Evolutionary conservation across 345 rosid species (phyloP), one percentile per base, ranked within the genome.

Genomic region (Euphorbia pulcherrima): DNA sequence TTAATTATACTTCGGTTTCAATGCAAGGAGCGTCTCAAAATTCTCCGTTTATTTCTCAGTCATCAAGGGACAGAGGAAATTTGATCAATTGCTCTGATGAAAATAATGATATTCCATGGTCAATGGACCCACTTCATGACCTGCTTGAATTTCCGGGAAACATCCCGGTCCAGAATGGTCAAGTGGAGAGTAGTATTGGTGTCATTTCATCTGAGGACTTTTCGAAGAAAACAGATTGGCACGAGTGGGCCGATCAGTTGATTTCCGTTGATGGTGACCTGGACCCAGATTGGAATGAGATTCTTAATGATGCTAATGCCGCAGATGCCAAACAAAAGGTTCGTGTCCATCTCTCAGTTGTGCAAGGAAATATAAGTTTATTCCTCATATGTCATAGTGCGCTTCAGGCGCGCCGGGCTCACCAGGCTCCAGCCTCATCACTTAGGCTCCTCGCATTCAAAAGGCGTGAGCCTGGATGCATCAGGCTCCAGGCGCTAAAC

Each of bases 251-350:
- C 0, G 84, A 88, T 78, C 84, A 79, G 61, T 71, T 86, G 74
- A 83, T 88, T 35, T 79, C 89, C 68, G 86, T 66, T 67, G 89
- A 81, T 77, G 91, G 83, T 77, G 77, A 78, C 39, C 67, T 76
- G 24, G 93, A 83, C 23, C 80, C 87, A 33, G 80, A 86, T 60
- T 93, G 97, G 96, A 77, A 84, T 20, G 90, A 85, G 72, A 50
- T 92, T 79, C 85, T 90, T 67, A 75, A 57, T 59, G 84, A 86
- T 68, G 77, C 76, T 67, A 77, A 79, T 68, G 74, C 41, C 12
- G 33, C 69, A 50, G 84, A 85, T 50, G 71, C 78, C 40, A 80
- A 79, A 68, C 67, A 79, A 74, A 79, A 84, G 97, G 98, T 93
- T 58, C 65, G 69, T 41, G 20, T 54, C 21, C 37, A 47, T 52